Evolutionary conservation across 2,329 filamentous ascomycete species (phyloP), one percentile per base, ranked within the genome.

Genomic region (Epichloe baconii): DNA sequence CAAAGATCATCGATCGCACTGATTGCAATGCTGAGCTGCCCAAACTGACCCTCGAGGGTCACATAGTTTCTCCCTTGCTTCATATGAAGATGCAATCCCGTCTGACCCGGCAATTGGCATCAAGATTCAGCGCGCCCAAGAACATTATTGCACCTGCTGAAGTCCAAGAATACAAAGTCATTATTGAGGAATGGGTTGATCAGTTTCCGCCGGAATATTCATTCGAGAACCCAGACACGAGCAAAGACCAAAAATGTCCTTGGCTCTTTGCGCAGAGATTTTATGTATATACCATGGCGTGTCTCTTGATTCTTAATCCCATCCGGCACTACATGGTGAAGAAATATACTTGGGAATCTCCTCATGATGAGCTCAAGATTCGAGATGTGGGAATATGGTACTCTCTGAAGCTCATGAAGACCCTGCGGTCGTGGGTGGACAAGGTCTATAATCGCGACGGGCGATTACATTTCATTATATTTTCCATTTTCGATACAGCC

Each of bases 401-500:
- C 43, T 66, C 69, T 1, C 56, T 76, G 3, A 69, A 66, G 12
- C 57, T 75, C 5, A 61, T 77, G 34, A 58, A 63, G 5, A 66
- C 67, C 0, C 65, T 71, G 6, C 66, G 63, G 2, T 55, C 59
- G 26, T 68, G 76, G 47, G 71, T 73, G 43, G 64, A 73, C 5
- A 65, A 69, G 21, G 66, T 70, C 37, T 68, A 67, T 8, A 70
- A 70, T 0, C 64, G 70, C 31, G 72, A 76, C 36, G 69, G 71
- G 2, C 71, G 74, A 23, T 73, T 76, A 36, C 72, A 77, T 52
- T 69, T 76, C 48, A 72, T 74, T 15, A 71, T 74, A 0, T 78
- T 77, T 49, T 65, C 69, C 4, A 67, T 76, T 26, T 77, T 78
- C 50, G 73, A 78, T 52, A 75, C 73, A 0, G 68, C 72, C 0